These are phyloP conservation scores for Aspergillus calidoustus DNA, from an alignment of 2,329 filamentous ascomycete genomes.

Conservation along the genomic window DNA sequence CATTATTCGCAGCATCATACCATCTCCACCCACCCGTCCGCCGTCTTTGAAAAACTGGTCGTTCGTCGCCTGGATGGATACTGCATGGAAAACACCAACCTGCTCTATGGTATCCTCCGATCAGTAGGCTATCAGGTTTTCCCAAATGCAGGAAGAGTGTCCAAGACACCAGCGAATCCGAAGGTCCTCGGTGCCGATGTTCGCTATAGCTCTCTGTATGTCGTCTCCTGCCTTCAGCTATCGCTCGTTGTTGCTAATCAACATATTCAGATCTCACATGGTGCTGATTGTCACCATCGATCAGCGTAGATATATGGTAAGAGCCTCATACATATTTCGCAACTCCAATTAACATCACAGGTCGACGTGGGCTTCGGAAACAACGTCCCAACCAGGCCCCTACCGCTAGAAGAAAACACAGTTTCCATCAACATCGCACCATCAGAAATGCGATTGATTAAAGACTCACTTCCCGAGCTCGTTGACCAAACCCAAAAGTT, in stretches of 20 bases:
- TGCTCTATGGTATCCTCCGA: conserved; percentile 58
- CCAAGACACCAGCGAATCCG: conserved; percentile 36
- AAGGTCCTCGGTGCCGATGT: conserved; percentile 20
- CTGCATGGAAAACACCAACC: conserved; percentile 64
- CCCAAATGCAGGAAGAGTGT: conserved; percentile 58
- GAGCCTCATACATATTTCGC: conserved; percentile 1
- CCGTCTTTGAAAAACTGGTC: conserved; percentile 60
- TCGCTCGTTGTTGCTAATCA: not conserved
- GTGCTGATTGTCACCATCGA: conserved; percentile 64
- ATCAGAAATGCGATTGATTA: conserved; percentile 60
- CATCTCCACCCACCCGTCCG: conserved; percentile 55
- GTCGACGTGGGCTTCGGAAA: conserved; percentile 69
- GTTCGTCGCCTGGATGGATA: conserved; percentile 59
- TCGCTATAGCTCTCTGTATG: conserved; percentile 56
- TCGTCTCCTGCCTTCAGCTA: not conserved
- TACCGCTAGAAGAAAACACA: conserved; percentile 55
- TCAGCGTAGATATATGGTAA: conserved; percentile 48
- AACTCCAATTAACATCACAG: conserved; percentile 25
- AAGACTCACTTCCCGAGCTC: conserved; percentile 52
- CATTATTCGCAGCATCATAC: conserved; percentile 58
- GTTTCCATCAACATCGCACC: conserved; percentile 54
- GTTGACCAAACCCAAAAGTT: conserved; percentile 52
- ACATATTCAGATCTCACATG: conserved; percentile 55
- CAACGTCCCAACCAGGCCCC: conserved; percentile 62
- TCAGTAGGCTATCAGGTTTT: conserved; percentile 60